A percentile compares a stretch with the other conserved stretches of the same genome.
Evolutionary conservation across 129 eudicot species (phyloP).

Genomic region (Ambrosia artemisiifolia): DNA sequence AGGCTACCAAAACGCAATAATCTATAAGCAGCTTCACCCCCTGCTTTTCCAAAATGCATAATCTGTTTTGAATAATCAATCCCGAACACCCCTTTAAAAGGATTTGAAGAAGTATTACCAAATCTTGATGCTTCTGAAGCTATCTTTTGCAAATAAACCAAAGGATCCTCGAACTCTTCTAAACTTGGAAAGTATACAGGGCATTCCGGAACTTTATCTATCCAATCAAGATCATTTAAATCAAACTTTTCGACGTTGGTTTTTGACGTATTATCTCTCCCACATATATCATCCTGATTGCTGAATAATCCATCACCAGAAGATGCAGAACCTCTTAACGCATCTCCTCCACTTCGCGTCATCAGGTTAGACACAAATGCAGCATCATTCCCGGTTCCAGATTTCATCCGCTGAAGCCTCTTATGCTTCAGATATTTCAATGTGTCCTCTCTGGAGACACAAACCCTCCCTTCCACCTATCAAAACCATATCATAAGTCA

Average conservation of each 20-base stretch:
- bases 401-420: conserved; percentile 75
- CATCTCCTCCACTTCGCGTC: conserved; percentile 80
- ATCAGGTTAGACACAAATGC: conserved; percentile 36
- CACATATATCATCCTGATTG: conserved; percentile 29
- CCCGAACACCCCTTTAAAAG: not conserved
- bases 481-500: conserved; percentile 15
- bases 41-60: too few relatives aligned
- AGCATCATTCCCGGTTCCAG: conserved; percentile 34
- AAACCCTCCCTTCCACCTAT: conserved; percentile 95
- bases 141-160: conserved; percentile 81
- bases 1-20: too few relatives aligned
- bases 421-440: conserved; percentile 73
- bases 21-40: too few relatives aligned
- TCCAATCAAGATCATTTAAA: conserved; percentile 56
- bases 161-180: conserved; percentile 89
- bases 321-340: conserved; percentile 61
- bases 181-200: conserved; percentile 77
- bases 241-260: conserved; percentile 61
- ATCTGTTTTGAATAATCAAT: too few relatives aligned
- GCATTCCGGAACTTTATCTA: conserved; percentile 70
- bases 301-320: conserved; percentile 50
- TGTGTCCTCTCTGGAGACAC: conserved; percentile 76
- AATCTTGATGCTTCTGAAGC: conserved; percentile 94
- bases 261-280: conserved; percentile 37
- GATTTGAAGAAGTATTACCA: conserved; percentile 43